These are phyloP conservation scores for Peronospora farinosa DNA, from an alignment of 352 stramenopile species.

Conservation along the genomic window DNA sequence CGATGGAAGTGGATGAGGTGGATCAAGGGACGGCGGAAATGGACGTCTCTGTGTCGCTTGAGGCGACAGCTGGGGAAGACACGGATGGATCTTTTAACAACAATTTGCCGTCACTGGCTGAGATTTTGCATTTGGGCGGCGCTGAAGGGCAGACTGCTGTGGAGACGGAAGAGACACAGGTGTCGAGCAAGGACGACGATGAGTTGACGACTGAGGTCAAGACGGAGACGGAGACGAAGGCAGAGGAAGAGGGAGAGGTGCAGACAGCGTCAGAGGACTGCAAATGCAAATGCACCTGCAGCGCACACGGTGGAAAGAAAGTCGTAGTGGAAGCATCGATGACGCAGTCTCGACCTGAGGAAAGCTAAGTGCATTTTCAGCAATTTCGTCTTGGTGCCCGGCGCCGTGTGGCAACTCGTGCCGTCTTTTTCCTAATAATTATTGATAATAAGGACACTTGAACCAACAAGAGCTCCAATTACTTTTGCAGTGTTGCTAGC, in stretches of 20 bases:
- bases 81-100: constrained; percentile 38
- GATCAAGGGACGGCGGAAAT: neutral
- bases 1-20: constrained; percentile 17
- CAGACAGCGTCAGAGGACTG: constrained; percentile 15
- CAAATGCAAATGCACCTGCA: constrained; percentile 34
- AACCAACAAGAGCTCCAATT: neutral
- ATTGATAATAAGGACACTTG: constrained; percentile 26
- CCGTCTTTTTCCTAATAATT: constrained; percentile 19
- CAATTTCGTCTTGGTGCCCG: constrained; percentile 4
- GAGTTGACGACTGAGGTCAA: constrained; percentile 1
- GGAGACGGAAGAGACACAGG: constrained; percentile 1
- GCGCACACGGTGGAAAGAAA: constrained; percentile 20
- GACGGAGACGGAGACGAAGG: constrained; percentile 3
- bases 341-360: constrained; percentile 18
- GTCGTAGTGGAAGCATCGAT: constrained; percentile 17
- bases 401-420: constrained; percentile 1
- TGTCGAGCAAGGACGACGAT: neutral
- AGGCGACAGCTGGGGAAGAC: neutral
- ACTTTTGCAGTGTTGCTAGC: too few relatives aligned
- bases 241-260: neutral
- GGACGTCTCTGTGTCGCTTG: constrained; percentile 1
- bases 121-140: constrained; percentile 69
- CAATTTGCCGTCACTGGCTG: constrained; percentile 53
- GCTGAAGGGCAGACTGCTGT: constrained; percentile 12
- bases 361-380: constrained; percentile 16